These are phyloP conservation scores for Chlamydomonas reinhardtii DNA, from an alignment of 163 green algal species.

Conservation along the genomic window DNA sequence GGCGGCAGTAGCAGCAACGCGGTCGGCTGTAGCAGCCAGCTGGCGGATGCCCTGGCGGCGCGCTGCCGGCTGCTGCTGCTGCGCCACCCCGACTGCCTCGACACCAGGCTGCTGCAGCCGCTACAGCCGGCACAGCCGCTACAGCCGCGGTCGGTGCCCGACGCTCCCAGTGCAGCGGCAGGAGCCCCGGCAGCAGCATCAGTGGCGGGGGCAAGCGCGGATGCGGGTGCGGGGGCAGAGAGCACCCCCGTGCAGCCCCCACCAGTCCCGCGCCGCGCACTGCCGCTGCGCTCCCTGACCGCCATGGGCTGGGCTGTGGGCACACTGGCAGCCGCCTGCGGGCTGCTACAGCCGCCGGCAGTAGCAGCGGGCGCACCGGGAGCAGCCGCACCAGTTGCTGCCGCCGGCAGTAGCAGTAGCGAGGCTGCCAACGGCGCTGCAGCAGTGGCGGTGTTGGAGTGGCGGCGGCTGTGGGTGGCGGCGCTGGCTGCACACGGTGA, in stretches of 20 bases:
- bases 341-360: background rate
- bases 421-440: background rate
- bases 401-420: background rate
- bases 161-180: too few species aligned
- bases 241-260: too few species aligned
- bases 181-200: too few species aligned
- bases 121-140: too few species aligned
- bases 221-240: too few species aligned
- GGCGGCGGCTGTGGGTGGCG: background rate
- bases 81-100: too few species aligned
- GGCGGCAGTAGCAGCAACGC: too few species aligned
- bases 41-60: background rate
- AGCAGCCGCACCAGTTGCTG: background rate
- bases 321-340: background rate
- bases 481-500: background rate
- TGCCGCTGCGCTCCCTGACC: constrained; percentile 15
- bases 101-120: too few species aligned
- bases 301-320: constrained; percentile 33
- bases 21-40: background rate
- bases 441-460: background rate
- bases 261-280: background rate
- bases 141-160: too few species aligned
- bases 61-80: too few species aligned
- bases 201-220: too few species aligned
- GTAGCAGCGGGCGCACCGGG: background rate